These are phyloP conservation scores for Ascochyta rabiei DNA, from an alignment of 2,329 filamentous ascomycete genomes.

Conservation along the genomic window DNA sequence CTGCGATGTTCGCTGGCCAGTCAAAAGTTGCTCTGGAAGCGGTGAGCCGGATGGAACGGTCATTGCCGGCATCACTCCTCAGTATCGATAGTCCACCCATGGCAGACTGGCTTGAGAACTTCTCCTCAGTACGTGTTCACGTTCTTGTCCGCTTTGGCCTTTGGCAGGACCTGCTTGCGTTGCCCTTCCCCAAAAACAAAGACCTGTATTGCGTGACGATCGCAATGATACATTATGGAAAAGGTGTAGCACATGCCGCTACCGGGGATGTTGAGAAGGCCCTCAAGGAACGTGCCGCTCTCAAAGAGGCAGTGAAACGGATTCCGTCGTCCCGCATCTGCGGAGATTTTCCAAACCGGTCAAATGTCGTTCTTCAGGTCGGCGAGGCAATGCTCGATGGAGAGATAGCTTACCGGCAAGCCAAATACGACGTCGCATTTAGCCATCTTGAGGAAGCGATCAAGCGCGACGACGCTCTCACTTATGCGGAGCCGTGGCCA, in stretches of 20 bases:
- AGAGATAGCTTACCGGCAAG: slow-evolving; percentile 72
- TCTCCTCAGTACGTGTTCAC: slow-evolving; percentile 70
- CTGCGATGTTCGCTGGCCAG: slow-evolving; percentile 77
- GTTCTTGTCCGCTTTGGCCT: slow-evolving; percentile 74
- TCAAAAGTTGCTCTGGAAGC: slow-evolving; percentile 67
- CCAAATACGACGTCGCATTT: slow-evolving; percentile 65
- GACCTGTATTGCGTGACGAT: slow-evolving; percentile 72
- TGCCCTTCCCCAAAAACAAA: slow-evolving; percentile 63
- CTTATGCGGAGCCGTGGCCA: slow-evolving; percentile 77
- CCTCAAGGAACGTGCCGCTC: slow-evolving; percentile 56
- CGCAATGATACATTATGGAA: slow-evolving; percentile 71
- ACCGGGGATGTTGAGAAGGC: slow-evolving; percentile 63
- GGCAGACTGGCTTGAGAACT: slow-evolving; percentile 79
- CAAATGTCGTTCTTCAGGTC: slow-evolving; percentile 66
- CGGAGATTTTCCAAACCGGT: slow-evolving; percentile 71
- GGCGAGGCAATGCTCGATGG: slow-evolving; percentile 70
- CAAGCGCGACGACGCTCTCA: slow-evolving; percentile 65
- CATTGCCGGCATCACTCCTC: slow-evolving; percentile 68
- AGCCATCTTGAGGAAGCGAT: slow-evolving; percentile 63
- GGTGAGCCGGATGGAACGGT: slow-evolving; percentile 62
- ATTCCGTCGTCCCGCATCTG: slow-evolving; percentile 65
- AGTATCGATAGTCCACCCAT: slow-evolving; percentile 71
- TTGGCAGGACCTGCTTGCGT: slow-evolving; percentile 69
- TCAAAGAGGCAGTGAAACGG: slow-evolving; percentile 56
- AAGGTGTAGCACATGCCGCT: slow-evolving; percentile 70